Percentiles rank a stretch among this genome's conserved stretches.
These are phyloP conservation scores for Viridothelium virens DNA, from an alignment of 495 filamentous ascomycete genomes.

Conservation along the genomic window DNA sequence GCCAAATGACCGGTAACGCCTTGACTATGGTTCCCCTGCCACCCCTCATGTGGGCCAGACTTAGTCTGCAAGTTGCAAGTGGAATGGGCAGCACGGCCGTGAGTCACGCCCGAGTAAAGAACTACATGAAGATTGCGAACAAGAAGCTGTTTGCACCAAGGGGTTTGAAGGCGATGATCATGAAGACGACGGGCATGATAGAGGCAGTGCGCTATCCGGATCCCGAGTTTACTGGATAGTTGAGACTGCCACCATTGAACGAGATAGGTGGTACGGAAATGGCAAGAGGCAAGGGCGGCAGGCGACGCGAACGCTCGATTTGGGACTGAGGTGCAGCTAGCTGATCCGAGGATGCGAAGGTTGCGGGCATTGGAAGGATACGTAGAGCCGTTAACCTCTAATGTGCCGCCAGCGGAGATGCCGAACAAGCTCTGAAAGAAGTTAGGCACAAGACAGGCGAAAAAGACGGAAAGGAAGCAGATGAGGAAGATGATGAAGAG, in stretches of 20 bases:
- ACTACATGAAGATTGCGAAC: constrained; percentile 2
- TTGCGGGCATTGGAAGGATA: not conserved
- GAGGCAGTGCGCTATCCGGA: not conserved
- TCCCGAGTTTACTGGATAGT: not conserved
- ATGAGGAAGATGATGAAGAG: constrained; percentile 9
- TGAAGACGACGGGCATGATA: constrained; percentile 7
- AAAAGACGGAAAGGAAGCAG: not conserved
- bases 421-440: not conserved
- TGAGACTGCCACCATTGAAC: not conserved
- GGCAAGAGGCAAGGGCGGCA: not conserved
- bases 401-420: not conserved
- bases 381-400: not conserved
- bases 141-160: not conserved
- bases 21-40: not conserved
- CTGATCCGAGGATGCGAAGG: constrained; percentile 3
- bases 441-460: not conserved
- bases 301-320: not conserved
- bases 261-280: not conserved
- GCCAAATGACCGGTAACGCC: not conserved
- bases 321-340: not conserved
- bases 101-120: not conserved
- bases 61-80: not conserved
- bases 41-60: not conserved
- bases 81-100: not conserved
- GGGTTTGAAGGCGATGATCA: not conserved